Conservation (phyloP, 1,139 yeast genomes). For the Lodderomyces elongisporus region DNA sequence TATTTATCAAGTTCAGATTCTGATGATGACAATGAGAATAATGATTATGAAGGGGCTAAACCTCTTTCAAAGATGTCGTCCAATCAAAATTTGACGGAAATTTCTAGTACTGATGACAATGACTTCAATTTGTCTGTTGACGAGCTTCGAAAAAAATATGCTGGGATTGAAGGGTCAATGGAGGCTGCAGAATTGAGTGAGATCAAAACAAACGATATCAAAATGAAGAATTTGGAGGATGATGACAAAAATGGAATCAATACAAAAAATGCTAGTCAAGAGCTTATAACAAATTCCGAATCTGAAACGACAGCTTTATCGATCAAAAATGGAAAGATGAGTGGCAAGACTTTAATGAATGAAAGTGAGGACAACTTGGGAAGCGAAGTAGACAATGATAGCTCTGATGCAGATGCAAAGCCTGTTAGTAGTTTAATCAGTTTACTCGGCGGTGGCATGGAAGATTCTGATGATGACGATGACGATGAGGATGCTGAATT, state of each 20-base stretch:
- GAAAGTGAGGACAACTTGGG: constrained; percentile 13
- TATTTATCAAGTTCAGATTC: constrained; percentile 15
- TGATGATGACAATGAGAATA: constrained; percentile 26
- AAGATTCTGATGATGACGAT: constrained; percentile 15
- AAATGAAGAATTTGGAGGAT: too few species aligned
- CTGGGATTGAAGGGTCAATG: constrained; percentile 39
- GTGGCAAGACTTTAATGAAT: too few species aligned
- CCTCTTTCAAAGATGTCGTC: too few species aligned
- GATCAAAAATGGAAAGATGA: too few species aligned
- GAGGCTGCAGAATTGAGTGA: too few species aligned
- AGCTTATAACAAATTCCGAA: too few species aligned
- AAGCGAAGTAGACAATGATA: constrained; percentile 8
- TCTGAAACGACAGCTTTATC: too few species aligned
- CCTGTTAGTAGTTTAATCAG: too few species aligned
- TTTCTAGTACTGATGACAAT: constrained; percentile 19
- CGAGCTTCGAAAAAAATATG: constrained; percentile 61
- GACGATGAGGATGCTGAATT: constrained; percentile 3
- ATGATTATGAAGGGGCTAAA: constrained; percentile 2
- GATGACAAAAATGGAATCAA: too few species aligned
- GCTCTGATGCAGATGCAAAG: constrained; percentile 15
- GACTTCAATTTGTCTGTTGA: constrained; percentile 62
- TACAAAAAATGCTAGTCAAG: too few species aligned
- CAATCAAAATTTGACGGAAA: neutral
- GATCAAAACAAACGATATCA: too few species aligned
- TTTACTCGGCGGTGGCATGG: constrained; percentile 49